A percentile compares a stretch with the other conserved stretches of the same genome.
These are phyloP conservation scores for Suhomyces guaymorum DNA, from an alignment of 1,139 yeast species.

Conservation along the genomic window DNA sequence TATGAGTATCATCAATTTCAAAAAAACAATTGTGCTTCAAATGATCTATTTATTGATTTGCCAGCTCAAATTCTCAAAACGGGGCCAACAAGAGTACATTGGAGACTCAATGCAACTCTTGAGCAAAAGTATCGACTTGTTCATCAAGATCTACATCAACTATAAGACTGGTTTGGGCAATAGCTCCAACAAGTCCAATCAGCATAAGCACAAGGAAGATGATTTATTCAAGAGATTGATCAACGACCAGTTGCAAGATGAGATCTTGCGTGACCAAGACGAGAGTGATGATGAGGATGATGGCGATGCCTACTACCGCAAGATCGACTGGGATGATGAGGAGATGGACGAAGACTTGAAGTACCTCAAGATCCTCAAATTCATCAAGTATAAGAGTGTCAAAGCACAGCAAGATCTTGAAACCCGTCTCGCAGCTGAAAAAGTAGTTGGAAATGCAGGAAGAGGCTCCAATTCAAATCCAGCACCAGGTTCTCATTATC, in stretches of 20 bases:
- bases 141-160: slow-evolving; percentile 42
- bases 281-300: slow-evolving; percentile 38
- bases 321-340: slow-evolving; percentile 53
- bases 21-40: slow-evolving; percentile 46
- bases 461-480: too few species aligned
- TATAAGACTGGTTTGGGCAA: slow-evolving; percentile 27
- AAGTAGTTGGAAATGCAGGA: too few species aligned
- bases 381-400: slow-evolving; percentile 41
- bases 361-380: slow-evolving; percentile 45
- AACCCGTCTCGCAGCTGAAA: slow-evolving; percentile 13
- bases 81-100: slow-evolving; percentile 21
- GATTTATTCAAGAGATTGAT: slow-evolving; percentile 40
- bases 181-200: slow-evolving; percentile 14
- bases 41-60: slow-evolving; percentile 48
- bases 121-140: slow-evolving; percentile 35
- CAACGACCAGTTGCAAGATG: slow-evolving; percentile 44
- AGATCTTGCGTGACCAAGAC: slow-evolving; percentile 38
- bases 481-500: too few species aligned
- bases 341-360: slow-evolving; percentile 52
- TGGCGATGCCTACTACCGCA: slow-evolving; percentile 24
- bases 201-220: slow-evolving; percentile 34
- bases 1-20: slow-evolving; percentile 47
- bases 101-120: slow-evolving; percentile 29
- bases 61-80: slow-evolving; percentile 37
- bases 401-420: slow-evolving; percentile 10